Base-by-base conservation (phyloP, 1,284 basidiomycete species). In the Pseudozyma sp. region DNA sequence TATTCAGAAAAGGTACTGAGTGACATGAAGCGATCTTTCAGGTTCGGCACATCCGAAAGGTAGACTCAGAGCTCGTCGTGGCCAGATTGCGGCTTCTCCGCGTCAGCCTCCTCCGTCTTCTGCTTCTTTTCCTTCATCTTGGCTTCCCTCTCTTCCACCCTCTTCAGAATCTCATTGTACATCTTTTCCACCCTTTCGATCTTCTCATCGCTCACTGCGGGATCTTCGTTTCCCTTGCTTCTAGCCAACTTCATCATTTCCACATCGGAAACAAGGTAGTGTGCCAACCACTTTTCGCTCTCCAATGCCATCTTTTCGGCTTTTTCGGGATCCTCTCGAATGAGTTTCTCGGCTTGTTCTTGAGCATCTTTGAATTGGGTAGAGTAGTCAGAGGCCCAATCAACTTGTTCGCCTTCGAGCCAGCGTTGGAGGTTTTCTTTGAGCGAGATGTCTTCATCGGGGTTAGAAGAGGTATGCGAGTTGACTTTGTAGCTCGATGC, bases 271-370 rank as follows among this genome's bases (percentile, higher is more conserved):
- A 72, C 56, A 36, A 82, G 65, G 21, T 79, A 61, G 12, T 72
- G 57, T 1, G 80, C 66, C 1, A 82, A 47, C 77, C 77, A 80
- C 36, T 71, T 66, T 64, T 82, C 80, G 64, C 68, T 73, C 47
- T 80, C 53, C 18, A 76, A 48, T 6, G 82, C 83, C 59, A 80
- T 49, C 59, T 76, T 43, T 36, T 64, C 52, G 7, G 80, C 81
- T 48, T 72, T 54, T 9, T 64, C 69, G 5, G 82, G 81, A 44
- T 77, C 51, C 10, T 73, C 50, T 4, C 18, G 13, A 38, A 79
- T 36, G 12, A 78, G 57, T 39, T 77, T 48, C 42, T 79, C 75
- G 16, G 77, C 79, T 1, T 68, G 65, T 19, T 25, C 8, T 49
- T 75, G 78, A 12, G 83, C 82, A 9, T 56, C 18, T 1, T 50